Percentiles rank a stretch among this genome's conserved stretches.
These are phyloP conservation scores for Aspergillus unguis DNA, from an alignment of 2,329 filamentous ascomycete genomes.

Conservation along the genomic window DNA sequence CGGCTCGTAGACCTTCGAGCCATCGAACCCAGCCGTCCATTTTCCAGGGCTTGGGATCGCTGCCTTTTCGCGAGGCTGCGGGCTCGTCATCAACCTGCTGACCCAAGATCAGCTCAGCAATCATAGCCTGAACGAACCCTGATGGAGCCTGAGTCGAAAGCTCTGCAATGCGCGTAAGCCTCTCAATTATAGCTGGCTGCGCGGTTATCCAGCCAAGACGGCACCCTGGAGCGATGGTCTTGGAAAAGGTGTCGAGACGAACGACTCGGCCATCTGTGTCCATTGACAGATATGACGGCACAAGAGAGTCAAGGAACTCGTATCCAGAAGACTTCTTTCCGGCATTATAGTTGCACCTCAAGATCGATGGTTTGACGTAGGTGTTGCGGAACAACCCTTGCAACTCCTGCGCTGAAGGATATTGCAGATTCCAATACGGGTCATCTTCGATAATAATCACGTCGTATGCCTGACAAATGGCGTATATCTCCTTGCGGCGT, in stretches of 20 bases:
- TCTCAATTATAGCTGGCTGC: constrained; percentile 73
- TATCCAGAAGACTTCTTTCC: constrained; percentile 61
- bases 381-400: constrained; percentile 29
- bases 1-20: constrained; percentile 78
- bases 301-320: constrained; percentile 75
- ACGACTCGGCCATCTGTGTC: constrained; percentile 85
- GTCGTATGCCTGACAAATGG: constrained; percentile 76
- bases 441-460: constrained; percentile 92
- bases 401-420: constrained; percentile 62
- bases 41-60: constrained; percentile 64
- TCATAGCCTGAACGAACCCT: constrained; percentile 82
- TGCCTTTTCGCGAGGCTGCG: constrained; percentile 26
- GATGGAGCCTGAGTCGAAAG: constrained; percentile 77
- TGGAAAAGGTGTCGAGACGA: constrained; percentile 89
- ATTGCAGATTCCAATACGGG: constrained; percentile 94
- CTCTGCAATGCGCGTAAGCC: constrained; percentile 71
- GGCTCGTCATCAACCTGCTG: constrained; percentile 56
- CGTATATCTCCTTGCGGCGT: constrained; percentile 75
- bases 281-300: constrained; percentile 75
- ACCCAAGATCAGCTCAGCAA: constrained; percentile 62
- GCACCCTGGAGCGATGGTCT: constrained; percentile 86
- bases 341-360: constrained; percentile 40
- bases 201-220: constrained; percentile 88
- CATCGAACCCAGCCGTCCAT: constrained; percentile 85
- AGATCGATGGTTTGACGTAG: constrained; percentile 28